Base-by-base conservation (phyloP, 2,329 filamentous ascomycete species). In the Penicillium occitanis region DNA sequence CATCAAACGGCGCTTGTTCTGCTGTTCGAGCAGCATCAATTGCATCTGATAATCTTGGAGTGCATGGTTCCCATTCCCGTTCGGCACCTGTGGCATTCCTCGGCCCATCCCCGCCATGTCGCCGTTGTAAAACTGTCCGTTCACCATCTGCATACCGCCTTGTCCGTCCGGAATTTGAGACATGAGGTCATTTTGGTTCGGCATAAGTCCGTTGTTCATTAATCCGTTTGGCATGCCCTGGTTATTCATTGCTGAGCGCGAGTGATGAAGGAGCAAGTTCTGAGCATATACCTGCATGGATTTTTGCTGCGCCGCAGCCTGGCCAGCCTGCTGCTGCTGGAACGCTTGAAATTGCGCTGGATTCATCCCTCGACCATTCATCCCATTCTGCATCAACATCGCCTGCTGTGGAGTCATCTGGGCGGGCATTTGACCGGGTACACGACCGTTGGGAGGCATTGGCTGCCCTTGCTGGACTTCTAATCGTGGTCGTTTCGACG, bases 251-350 rank as follows among this genome's bases (percentile, higher is more conserved):
- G 84, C 84, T 91, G 90, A 81, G 79, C 90, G 90, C 77, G 76
- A 75, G 75, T 93, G 90, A 79, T 94, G 91, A 79, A 93, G 88
- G 80, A 90, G 88, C 76, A 97, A 86, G 79, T 89, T 91, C 80
- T 92, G 88, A 77, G 91, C 88, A 85, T 97, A 97, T 78, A 91
- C 89, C 79, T 92, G 89, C 78, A 97, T 91, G 74, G 90, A 90
- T 83, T 96, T 96, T 75, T 89, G 86, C 83, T 57, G 51, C 25
- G 62, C 61, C 69, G 88, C 84, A 70, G 83, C 83, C 66, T 86
- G 85, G 66, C 76, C 78, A 69, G 74, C 78, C 81, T 83, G 79
- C 75, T 83, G 84, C 81, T 83, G 79, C 76, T 83, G 84, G 78
- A 88, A 85, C 70, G 82, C 81, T 78, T 89, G 87, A 80, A 96